Percentiles rank a stretch among this genome's conserved stretches.
phyloP scores from a whole-genome alignment of 331 rosid genomes.

The Quercus tomentella region DNA sequence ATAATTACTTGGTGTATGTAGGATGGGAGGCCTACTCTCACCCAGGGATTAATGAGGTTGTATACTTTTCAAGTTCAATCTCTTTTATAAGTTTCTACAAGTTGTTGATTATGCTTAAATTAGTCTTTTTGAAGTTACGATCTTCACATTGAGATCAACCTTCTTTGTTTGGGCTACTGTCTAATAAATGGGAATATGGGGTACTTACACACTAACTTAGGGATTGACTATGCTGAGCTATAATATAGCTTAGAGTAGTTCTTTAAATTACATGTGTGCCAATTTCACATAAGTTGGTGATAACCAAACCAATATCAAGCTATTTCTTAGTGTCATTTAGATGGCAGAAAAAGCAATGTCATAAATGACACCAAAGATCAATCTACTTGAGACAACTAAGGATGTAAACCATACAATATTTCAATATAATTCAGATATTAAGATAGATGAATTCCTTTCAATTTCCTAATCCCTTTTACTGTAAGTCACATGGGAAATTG shows the following conservation, averaged over 20 bases:
- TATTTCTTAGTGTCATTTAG: no score
- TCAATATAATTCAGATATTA: not conserved
- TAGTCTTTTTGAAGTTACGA: not conserved
- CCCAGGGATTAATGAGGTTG: no score
- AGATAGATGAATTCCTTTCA: not conserved
- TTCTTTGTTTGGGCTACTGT: not conserved
- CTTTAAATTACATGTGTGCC: not conserved
- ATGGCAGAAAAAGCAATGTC: no score
- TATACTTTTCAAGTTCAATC: not conserved
- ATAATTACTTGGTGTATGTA: no score
- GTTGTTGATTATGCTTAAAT: not conserved
- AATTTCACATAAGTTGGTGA: not conserved
- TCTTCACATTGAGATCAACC: not conserved
- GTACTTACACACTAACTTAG: not conserved
- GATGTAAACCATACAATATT: not conserved
- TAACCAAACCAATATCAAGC: no score
- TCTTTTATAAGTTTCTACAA: not conserved
- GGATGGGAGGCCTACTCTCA: no score
- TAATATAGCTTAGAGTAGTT: not conserved
- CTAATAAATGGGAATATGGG: no score
- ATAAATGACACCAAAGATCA: not conserved
- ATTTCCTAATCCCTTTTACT: not conserved
- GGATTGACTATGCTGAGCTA: not conserved
- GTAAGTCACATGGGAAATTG: not conserved
- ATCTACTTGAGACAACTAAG: not conserved